phyloP scores from a whole-genome alignment of 805 yeast species.

The Ogataea methylovora region DNA sequence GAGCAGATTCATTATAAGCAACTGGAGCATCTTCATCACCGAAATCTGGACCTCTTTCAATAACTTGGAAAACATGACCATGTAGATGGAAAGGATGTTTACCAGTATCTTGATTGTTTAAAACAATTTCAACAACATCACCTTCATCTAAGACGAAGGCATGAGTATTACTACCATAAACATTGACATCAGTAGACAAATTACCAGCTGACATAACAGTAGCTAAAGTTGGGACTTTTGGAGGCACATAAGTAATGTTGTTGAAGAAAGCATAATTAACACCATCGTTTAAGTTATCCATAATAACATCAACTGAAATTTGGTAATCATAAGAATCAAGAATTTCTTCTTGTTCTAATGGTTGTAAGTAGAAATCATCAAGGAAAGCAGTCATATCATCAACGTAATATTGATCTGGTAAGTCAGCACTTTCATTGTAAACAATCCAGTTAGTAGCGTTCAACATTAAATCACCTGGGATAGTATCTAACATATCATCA shows the following conservation, averaged over 20 bases:
- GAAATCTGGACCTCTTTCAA: slow-evolving; percentile 61
- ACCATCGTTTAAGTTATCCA: slow-evolving; percentile 85
- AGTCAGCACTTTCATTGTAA: slow-evolving; percentile 32
- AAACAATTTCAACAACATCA: slow-evolving; percentile 68
- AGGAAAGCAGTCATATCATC: slow-evolving; percentile 41
- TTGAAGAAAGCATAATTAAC: slow-evolving; percentile 95
- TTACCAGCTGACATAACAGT: slow-evolving; percentile 73
- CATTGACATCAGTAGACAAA: slow-evolving; percentile 36
- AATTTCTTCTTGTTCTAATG: slow-evolving; percentile 47
- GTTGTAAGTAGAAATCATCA: slow-evolving; percentile 76
- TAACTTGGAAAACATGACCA: slow-evolving; percentile 84
- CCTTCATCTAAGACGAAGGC: slow-evolving; percentile 60
- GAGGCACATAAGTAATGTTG: slow-evolving; percentile 67
- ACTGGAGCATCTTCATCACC: slow-evolving; percentile 48
- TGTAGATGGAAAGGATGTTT: slow-evolving; percentile 97
- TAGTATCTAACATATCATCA: slow-evolving; percentile 69
- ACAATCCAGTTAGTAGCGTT: slow-evolving; percentile 72
- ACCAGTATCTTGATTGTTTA: slow-evolving; percentile 87
- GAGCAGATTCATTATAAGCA: slow-evolving; percentile 45
- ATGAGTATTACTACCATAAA: slow-evolving; percentile 79
- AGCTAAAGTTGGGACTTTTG: slow-evolving; percentile 80
- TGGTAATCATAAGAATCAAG: slow-evolving; percentile 62
- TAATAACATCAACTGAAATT: slow-evolving; percentile 63
- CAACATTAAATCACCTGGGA: slow-evolving; percentile 56
- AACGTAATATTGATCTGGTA: slow-evolving; percentile 36